Percentiles rank a stretch among this genome's conserved stretches.
Conservation (phyloP, 2,329 filamentous ascomycete species). For the Penicillium concentricum region DNA sequence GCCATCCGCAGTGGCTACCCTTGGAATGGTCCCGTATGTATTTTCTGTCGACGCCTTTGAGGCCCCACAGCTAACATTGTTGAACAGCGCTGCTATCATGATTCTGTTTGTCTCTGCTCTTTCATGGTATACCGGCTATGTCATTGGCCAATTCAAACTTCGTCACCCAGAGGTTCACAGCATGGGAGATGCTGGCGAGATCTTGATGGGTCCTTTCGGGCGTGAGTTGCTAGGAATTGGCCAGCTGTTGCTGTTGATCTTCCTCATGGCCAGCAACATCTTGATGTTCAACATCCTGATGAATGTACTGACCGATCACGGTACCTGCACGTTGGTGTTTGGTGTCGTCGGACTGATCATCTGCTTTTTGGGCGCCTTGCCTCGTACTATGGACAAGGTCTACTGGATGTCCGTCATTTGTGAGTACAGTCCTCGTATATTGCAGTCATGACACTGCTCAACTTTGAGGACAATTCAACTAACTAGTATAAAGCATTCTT, state of each 20-base stretch:
- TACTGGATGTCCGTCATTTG: conserved; percentile 61
- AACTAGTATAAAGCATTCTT: conserved; percentile 50
- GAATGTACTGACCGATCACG: conserved; percentile 61
- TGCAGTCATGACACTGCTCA: not conserved
- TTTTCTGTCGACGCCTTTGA: not conserved
- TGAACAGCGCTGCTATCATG: conserved; percentile 49
- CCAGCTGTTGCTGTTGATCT: conserved; percentile 63
- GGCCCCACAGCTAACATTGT: not conserved
- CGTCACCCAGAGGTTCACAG: conserved; percentile 59
- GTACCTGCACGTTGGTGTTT: conserved; percentile 63
- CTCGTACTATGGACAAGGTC: conserved; percentile 61
- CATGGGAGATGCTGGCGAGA: conserved; percentile 65
- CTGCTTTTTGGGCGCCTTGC: conserved; percentile 59
- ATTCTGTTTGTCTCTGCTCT: conserved; percentile 55
- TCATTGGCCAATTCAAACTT: conserved; percentile 59
- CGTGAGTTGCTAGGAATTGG: conserved; percentile 62
- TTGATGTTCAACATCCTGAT: conserved; percentile 68
- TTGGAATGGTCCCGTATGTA: conserved; percentile 55
- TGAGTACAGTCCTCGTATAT: conserved; percentile 25
- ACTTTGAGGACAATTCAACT: not conserved
- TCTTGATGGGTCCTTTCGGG: conserved; percentile 62
- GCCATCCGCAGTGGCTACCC: conserved; percentile 52
- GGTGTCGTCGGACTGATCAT: conserved; percentile 58
- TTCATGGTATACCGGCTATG: conserved; percentile 59
- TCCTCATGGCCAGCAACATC: conserved; percentile 70